These are phyloP conservation scores for Begonia loranthoides DNA, from an alignment of 306 rosid species.

Conservation along the genomic window DNA sequence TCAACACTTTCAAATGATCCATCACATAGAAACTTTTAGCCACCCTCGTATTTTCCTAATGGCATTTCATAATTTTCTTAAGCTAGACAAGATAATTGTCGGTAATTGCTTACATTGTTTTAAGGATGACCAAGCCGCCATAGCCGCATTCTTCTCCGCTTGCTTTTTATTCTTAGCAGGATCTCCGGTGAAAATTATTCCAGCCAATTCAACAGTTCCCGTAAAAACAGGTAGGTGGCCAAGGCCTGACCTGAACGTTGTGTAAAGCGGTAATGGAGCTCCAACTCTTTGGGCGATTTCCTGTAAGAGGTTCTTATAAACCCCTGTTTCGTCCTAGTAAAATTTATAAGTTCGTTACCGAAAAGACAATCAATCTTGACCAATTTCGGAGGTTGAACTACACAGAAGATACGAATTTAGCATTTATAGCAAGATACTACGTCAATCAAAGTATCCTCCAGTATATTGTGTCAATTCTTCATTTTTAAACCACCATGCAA, in stretches of 20 bases:
- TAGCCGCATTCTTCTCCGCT: conserved; percentile 98
- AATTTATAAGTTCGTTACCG: neutral
- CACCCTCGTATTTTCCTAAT: no score
- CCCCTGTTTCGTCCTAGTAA: conserved; percentile 90
- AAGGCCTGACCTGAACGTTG: conserved; percentile 85
- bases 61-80: no score
- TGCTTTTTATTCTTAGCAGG: conserved; percentile 97
- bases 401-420: no score
- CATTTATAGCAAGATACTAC: no score
- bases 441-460: no score
- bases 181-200: conserved; percentile 87
- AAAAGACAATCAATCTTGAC: neutral
- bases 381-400: no score
- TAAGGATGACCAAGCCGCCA: conserved; percentile 98
- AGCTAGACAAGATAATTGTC: neutral
- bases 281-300: conserved; percentile 98
- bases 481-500: no score
- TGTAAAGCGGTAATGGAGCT: conserved; percentile 93
- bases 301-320: conserved; percentile 93
- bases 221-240: conserved; percentile 97
- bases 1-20: no score
- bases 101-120: conserved; percentile 66
- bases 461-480: no score
- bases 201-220: conserved; percentile 89
- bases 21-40: no score